Conservation (phyloP, 2,329 filamentous ascomycete species). For the Penicillium glabrum region DNA sequence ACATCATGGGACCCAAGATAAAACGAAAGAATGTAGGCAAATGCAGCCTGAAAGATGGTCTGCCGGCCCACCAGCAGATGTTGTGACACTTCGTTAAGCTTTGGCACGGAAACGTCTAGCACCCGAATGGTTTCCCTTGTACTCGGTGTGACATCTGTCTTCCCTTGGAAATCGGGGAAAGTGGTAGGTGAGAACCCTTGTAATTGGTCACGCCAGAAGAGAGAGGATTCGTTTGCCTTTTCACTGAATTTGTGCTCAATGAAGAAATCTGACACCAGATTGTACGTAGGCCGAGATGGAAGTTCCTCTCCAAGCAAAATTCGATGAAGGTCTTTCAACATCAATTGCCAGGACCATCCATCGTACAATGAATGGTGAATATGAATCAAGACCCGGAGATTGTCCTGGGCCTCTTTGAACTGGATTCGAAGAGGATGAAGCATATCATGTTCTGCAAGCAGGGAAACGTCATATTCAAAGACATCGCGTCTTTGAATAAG, state of each 20-base stretch:
- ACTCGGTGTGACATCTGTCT: constrained; percentile 24
- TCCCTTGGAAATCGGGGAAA: constrained; percentile 60
- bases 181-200: constrained; percentile 53
- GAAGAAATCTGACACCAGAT: constrained; percentile 57
- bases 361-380: constrained; percentile 87
- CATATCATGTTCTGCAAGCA: constrained; percentile 37
- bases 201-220: constrained; percentile 72
- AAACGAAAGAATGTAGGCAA: constrained; percentile 64
- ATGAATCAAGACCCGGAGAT: constrained; percentile 48
- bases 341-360: constrained; percentile 84
- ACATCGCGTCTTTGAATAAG: constrained; percentile 47
- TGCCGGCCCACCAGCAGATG: constrained; percentile 60
- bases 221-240: constrained; percentile 45
- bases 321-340: constrained; percentile 65
- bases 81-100: constrained; percentile 40
- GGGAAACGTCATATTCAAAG: constrained; percentile 41
- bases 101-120: constrained; percentile 36
- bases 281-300: constrained; percentile 58
- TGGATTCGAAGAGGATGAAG: constrained; percentile 66
- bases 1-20: constrained; percentile 67
- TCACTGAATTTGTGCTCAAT: constrained; percentile 23
- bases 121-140: constrained; percentile 27
- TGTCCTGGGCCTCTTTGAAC: constrained; percentile 37
- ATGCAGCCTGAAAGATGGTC: constrained; percentile 72
- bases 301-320: constrained; percentile 44